phyloP scores from a whole-genome alignment of 2,329 filamentous ascomycete species.

The Zymoseptoria pseudotritici region DNA sequence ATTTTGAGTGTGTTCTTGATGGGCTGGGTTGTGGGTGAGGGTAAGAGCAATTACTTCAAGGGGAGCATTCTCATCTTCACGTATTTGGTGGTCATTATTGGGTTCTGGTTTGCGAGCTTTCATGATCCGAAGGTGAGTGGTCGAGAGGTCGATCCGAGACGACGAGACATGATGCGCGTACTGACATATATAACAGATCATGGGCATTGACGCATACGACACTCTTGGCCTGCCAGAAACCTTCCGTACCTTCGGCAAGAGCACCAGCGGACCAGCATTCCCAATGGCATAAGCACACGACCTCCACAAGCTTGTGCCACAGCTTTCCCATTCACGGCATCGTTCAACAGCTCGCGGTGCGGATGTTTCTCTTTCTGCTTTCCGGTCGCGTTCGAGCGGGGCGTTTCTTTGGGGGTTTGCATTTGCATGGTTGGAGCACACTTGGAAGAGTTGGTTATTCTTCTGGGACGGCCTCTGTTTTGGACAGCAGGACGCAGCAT shows the following conservation, averaged over 20 bases:
- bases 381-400: neutral
- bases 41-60: constrained; percentile 99
- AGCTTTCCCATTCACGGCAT: too few relatives aligned
- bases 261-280: constrained; percentile 11
- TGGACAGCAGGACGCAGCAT: neutral
- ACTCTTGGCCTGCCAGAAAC: constrained; percentile 17
- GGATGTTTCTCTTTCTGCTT: neutral
- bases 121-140: constrained; percentile 42
- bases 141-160: neutral
- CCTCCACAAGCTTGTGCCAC: neutral
- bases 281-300: neutral
- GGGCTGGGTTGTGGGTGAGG: constrained; percentile 96
- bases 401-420: neutral
- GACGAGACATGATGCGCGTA: neutral
- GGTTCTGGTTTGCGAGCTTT: constrained; percentile 78
- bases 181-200: constrained; percentile 13
- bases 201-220: constrained; percentile 19
- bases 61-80: constrained; percentile 88
- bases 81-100: constrained; percentile 84
- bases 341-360: too few relatives aligned
- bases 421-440: neutral
- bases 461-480: neutral
- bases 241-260: constrained; percentile 16
- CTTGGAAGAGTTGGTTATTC: neutral
- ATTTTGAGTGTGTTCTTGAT: constrained; percentile 93